These are phyloP conservation scores for Malassezia psittaci DNA, from an alignment of 1,284 basidiomycete species.

Conservation along the genomic window DNA sequence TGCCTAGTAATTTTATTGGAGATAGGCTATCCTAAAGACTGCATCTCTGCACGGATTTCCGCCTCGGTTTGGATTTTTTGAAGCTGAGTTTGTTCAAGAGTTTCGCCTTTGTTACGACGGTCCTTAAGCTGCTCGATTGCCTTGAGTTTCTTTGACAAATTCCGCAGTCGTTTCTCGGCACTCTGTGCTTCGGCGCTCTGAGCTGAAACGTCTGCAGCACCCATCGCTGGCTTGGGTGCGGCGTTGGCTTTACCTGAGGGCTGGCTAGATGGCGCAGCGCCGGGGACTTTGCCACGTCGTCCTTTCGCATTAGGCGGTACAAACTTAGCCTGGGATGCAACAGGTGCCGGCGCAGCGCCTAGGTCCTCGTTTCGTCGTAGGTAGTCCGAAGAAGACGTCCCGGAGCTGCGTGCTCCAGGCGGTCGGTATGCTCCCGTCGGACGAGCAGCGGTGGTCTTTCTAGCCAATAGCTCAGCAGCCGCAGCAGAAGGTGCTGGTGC, in stretches of 20 bases:
- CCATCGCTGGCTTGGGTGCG: conserved; percentile 18
- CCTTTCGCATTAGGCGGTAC: conserved; percentile 4
- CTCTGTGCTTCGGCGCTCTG: conserved; percentile 21
- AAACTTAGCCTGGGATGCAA: conserved; percentile 5
- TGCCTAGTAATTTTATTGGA: too few species aligned
- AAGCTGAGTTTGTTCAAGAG: conserved; percentile 80
- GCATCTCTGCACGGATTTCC: conserved; percentile 70
- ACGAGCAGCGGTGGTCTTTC: conserved; percentile 35
- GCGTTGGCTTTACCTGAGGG: background rate
- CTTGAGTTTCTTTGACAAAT: conserved; percentile 84
- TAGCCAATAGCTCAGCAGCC: conserved; percentile 50
- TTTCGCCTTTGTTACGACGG: conserved; percentile 72
- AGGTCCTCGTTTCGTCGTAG: conserved; percentile 17
- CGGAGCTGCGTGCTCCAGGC: conserved; percentile 56
- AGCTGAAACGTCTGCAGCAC: conserved; percentile 32
- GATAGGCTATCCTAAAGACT: conserved; percentile 47
- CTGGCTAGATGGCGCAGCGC: conserved; percentile 1
- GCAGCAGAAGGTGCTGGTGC: conserved; percentile 62
- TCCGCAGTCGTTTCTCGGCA: conserved; percentile 55
- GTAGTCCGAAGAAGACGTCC: conserved; percentile 22
- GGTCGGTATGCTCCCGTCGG: conserved; percentile 47
- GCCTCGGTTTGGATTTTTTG: conserved; percentile 86
- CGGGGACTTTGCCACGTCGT: conserved; percentile 10
- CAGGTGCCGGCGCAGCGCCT: conserved; percentile 3
- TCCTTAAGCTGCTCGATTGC: conserved; percentile 92